Base-by-base conservation (phyloP, 208 protist genomes). In the Leptomonas pyrrhocoris region DNA sequence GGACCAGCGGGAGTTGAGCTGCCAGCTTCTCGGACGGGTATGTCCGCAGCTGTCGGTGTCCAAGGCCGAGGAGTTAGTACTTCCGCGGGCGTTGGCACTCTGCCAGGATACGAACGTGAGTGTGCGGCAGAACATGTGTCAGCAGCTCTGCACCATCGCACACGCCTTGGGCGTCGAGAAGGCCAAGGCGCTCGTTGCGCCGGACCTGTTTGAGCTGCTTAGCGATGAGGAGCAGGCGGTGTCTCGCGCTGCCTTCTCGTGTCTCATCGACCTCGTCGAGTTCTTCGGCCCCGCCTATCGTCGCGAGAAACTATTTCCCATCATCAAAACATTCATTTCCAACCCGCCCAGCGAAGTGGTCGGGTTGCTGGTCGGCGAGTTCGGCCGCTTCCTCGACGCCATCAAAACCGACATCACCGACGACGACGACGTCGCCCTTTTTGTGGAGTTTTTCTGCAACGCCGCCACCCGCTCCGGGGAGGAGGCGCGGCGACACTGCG, bases 91-190 rank as follows among this genome's bases (percentile, higher is more conserved):
- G 0, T 48, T 92, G n/a, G 88, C 93, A 11, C 79, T 97, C 0
- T 97, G 93, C 68, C 92, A 96, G 62, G 93, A 97, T 74, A 97
- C 91, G 6, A 94, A 97, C 62, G 86, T 90, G 27, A 85, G 84
- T 19, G 93, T 97, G 25, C 77, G 93, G 19, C 78, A 84, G 63
- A 66, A 84, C 63, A 95, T 97, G 82, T 96, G 91, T 55, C 76
- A 88, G 60, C 91, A 96, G 67, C 69, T 97, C 15, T 83, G 88
- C 48, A 83, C 74, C n/a, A 83, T 97, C 56, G 89, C 90, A 1
- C 87, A 85, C 36, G 55, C 84, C 23, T 56, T 97, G 9, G 93
- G 93, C 4, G 81, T 93, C 19, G 90, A 95, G 8, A 79, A 70
- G 54, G 90, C 90, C 7, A 94, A 94, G 79, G 69, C 66, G 36